Evolutionary conservation across 2,329 filamentous ascomycete species (phyloP), one percentile per base, ranked within the genome.

Genomic region (Fusarium sacchari): DNA sequence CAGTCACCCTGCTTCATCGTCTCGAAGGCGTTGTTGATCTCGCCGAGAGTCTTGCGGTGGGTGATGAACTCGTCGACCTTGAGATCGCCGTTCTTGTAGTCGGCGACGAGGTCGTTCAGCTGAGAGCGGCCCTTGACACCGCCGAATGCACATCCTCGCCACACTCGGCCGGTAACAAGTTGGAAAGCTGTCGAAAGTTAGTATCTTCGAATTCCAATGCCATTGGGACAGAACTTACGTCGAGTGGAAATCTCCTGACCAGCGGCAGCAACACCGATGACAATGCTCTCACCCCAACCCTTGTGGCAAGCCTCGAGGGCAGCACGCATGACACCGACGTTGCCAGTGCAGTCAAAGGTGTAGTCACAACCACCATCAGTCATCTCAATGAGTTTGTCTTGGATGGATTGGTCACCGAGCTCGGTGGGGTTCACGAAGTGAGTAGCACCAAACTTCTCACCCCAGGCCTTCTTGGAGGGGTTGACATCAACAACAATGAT

Each of bases 51-150:
- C 86, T 97, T 94, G 78, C 95, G 91, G 87, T 99, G 96, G 37
- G 96, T 99, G 86, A 99, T 98, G 87, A 98, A 98, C 87, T 99
- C 96, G 82, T 98, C 96, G 50, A 98, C 96, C 91, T 98, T 98
- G 81, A 99, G 92, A 81, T 93, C 90, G 78, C 95, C 95, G 60
- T 89, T 89, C 83, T 97, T 88, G 86, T 99, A 99, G 84, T 98
- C 96, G 76, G 91, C 86, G 30, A 99, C 95, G 44, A 99, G 91
- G 67, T 89, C 91, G 53, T 93, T 93, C 75, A 99, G 90, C 86
- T 99, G 96, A 39, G 93, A 92, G 80, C 96, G 95, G 77, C 96
- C 96, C 89, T 98, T 99, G 88, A 99, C 95, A 79, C 96, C 96
- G 77, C 96, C 96, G 80, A 99, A 99, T 24, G 96, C 96, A 82